Base-by-base conservation (phyloP, 352 stramenopile species). In the Elongisporangium undulatum region DNA sequence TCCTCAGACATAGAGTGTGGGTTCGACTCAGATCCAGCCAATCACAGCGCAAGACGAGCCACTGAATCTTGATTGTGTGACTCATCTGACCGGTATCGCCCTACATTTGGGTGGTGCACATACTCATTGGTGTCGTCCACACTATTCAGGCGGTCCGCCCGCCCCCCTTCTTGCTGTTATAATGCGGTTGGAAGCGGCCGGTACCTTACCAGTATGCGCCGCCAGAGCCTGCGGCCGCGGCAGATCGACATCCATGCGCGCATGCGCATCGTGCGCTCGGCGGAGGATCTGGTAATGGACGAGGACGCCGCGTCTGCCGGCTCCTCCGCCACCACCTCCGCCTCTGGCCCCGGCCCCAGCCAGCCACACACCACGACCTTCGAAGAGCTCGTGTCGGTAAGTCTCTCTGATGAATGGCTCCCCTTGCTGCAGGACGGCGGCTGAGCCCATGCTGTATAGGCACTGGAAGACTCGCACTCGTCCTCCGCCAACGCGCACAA, bases 171-270 rank as follows among this genome's bases (percentile, higher is more conserved):
- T 9, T 9, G 29, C 13, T 41, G 29, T 41, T 41, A 41, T 41
- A 41, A 41, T 41, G 29, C 29, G 29, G 29, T 41, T 41, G 9
- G 4, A 41, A 41, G 29, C 29, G 29, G 29, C 29, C 29, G 29
- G 29, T 15, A 4, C 29, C 29, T 9, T 34, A 20, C 12, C 8
- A 64, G 3, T 19, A 93, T 93, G 82, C 79, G 85, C 24, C 85
- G 88, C 54, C 85, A 89, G 71, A 96, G 83, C 67, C 73, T 95
- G 53, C 78, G 85, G 21, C 87, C 89, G 58, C 84, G 89, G 55
- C 85, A 93, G 71, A 90, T 96, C 70, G 89, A 96, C 62, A 67
- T 96, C 49, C 85, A 96, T 66, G 83, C 85, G 70, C 80, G 75
- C 55, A 94, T 96, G 72, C 76, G 75, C 52, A 84, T 96, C 63